Base-by-base conservation (phyloP, 208 protist genomes). In the Acanthamoeba healyi region DNA sequence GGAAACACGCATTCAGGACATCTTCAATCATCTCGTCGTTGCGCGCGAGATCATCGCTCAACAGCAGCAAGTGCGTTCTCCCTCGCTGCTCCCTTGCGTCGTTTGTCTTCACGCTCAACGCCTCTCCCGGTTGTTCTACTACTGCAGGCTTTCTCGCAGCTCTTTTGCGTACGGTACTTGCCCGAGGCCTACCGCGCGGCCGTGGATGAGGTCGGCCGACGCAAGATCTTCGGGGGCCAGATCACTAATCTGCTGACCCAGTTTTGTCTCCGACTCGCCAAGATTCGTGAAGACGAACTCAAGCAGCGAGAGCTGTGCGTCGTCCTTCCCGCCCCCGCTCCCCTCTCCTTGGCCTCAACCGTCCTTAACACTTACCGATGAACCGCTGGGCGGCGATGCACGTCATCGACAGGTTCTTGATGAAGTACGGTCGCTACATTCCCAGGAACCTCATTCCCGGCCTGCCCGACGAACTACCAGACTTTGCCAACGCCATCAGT, bases 381-480 rank as follows among this genome's bases (percentile, higher is more conserved):
- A 24, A 22, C 42, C 26, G 10, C 49, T 54, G 22, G 24, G 3
- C 10, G 29, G 38, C 79, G 0, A 40, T 36, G 9, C 22, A 61
- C n/a, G 54, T 15, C 0, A 1, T 12, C 22, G 22, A 0, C 79
- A 88, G 79, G n/a, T 88, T 88, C 54, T 51, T 88, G 79, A 88
- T 22, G 19, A 88, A 88, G 46, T 32, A 65, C 40, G 79, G 79
- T 6, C 79, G 79, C n/a, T 88, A 88, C 54, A 61, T 88, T 88
- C 79, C 79, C 5, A 65, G 24, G 44, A 61, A 61, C 15, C 79
- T 88, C 54, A 61, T 88, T 14, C 42, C 79, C n/a, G 79, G 79
- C 40, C 46, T 88, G n/a, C 32, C 79, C 7, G 79, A 88, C 32
- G n/a, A 29, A 29, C 54, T 88, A 44, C 79, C 79, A 17, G 79